Base-by-base conservation (phyloP, 164 flowering plant species). In the Chimonanthus praecox region DNA sequence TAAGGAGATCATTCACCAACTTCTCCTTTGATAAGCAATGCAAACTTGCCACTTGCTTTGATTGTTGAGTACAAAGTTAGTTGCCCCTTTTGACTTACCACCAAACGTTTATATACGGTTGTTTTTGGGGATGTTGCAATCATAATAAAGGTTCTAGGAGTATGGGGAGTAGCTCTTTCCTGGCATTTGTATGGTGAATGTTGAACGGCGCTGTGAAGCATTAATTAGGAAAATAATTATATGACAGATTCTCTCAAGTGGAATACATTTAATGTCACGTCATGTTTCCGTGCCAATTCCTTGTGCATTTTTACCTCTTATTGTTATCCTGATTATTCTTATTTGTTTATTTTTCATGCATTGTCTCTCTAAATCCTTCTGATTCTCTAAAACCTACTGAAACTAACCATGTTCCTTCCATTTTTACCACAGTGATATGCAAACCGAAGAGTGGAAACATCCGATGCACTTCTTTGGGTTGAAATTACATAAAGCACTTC, bases 401-500 rank as follows among this genome's bases (percentile, higher is more conserved):
- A 18, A 33, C 66, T 3, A 8, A 13, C 10, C n/a, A 33, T 58
- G 16, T 58, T 58, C 61, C 16, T n/a, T 7, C 21, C 33, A 13
- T 66, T 66, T 44, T 66, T 9, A 13, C 46, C n/a, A 44, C 16
- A 81, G 69, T 16, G 33, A 62, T 68, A 74, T 76, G 71, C 68
- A 73, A 67, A 47, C 77, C 64, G 73, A 72, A 72, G 81, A 80
- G 60, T 84, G 74, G 58, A 79, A 71, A 45, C 58, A 77, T 69
- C 64, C 78, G 64, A 74, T 75, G 72, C 74, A 69, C 21, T 47
- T 33, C 60, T 64, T 77, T 68, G 11, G 77, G 54, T 71, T 81
- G 50, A 74, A 72, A 65, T 79, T 88, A 67, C 79, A 78, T 78
- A 50, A 49, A 48, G 80, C 80, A 73, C 89, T 87, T 68, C 84